These are phyloP conservation scores for Vigna angularis DNA, from an alignment of 306 rosid genomes.

Conservation along the genomic window DNA sequence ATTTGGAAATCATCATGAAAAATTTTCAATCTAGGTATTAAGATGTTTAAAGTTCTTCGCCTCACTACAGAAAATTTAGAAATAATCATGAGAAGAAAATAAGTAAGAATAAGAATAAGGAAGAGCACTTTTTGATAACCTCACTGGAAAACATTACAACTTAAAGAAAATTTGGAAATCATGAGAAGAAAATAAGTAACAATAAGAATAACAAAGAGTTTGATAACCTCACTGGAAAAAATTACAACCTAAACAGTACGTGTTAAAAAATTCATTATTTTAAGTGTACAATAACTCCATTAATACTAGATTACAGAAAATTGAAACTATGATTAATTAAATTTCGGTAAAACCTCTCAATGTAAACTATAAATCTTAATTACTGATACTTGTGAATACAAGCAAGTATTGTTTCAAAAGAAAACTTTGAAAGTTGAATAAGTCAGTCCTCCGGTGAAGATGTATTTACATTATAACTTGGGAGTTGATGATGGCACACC, in stretches of 20 bases:
- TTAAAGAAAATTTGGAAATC: neutral
- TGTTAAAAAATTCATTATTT: neutral
- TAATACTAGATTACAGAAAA: neutral
- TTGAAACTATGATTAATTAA: neutral
- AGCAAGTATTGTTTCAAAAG: neutral
- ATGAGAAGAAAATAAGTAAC: neutral
- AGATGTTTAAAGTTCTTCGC: neutral
- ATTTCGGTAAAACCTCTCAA: neutral
- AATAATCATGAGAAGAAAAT: neutral
- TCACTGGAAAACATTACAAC: neutral
- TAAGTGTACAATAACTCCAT: neutral
- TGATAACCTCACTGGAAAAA: neutral
- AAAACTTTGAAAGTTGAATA: constrained; percentile 1
- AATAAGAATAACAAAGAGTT: neutral
- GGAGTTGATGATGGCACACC: neutral
- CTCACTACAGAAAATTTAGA: neutral
- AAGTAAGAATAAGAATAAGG: neutral
- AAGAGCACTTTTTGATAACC: neutral
- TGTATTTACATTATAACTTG: neutral
- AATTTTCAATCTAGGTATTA: neutral
- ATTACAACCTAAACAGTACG: neutral
- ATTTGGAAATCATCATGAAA: neutral
- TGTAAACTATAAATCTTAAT: neutral
- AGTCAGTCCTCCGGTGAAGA: neutral
- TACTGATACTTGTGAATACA: neutral